Conservation (phyloP, 495 filamentous ascomycete species). For the Penicillium paxilli region DNA sequence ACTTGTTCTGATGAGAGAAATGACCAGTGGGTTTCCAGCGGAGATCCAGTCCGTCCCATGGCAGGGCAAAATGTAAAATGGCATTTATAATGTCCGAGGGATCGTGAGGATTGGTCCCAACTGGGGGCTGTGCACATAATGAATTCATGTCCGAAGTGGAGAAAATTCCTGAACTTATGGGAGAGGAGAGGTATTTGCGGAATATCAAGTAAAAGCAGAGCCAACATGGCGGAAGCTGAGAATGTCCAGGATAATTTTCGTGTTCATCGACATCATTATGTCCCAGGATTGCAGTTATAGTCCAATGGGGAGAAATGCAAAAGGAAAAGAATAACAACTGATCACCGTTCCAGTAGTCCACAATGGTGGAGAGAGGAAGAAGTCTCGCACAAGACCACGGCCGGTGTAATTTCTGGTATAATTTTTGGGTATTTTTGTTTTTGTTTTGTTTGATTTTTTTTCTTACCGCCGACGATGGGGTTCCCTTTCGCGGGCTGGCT, state of each 20-base stretch:
- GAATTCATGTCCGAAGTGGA: slow-evolving; percentile 8
- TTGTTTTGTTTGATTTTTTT: slow-evolving; percentile 3
- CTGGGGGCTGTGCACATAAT: slow-evolving; percentile 8
- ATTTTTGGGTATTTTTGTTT: slow-evolving; percentile 1
- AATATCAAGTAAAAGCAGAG: slow-evolving; percentile 2
- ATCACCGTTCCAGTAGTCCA: slow-evolving; percentile 15
- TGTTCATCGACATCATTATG: slow-evolving; percentile 23
- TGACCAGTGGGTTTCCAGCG: slow-evolving; percentile 10
- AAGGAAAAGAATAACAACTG: slow-evolving; percentile 2
- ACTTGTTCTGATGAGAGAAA: background rate
- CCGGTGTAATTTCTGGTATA: slow-evolving; percentile 2
- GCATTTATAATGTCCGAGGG: slow-evolving; percentile 17
- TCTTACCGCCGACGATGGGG: slow-evolving; percentile 42
- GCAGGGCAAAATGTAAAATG: slow-evolving; percentile 8
- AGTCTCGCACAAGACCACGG: slow-evolving; percentile 13
- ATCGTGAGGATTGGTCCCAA: slow-evolving; percentile 10
- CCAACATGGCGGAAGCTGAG: slow-evolving; percentile 7
- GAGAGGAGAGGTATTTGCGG: background rate
- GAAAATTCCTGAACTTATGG: slow-evolving; percentile 9
- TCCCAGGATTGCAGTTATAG: slow-evolving; percentile 17
- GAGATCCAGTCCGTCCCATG: slow-evolving; percentile 9
- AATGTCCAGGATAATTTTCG: slow-evolving; percentile 15
- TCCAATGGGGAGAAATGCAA: slow-evolving; percentile 16
- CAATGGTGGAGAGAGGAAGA: slow-evolving; percentile 12
- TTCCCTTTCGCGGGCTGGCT: slow-evolving; percentile 43